A percentile compares a stretch with the other conserved stretches of the same genome.
Conservation (phyloP, 768 basidiomycete species). For the Rhizopogon vinicolor region DNA sequence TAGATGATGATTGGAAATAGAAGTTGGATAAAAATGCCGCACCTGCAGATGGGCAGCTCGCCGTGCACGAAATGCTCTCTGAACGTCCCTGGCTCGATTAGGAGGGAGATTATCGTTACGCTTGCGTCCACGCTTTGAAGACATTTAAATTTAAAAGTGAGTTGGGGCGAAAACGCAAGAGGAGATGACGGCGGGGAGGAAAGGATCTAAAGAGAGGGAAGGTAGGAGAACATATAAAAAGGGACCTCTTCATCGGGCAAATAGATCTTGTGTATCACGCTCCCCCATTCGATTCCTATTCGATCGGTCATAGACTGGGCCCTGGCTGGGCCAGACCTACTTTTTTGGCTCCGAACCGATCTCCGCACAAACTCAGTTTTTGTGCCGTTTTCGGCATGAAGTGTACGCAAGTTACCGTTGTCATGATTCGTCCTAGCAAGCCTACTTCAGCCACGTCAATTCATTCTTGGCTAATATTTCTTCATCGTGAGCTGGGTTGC, state of each 20-base stretch:
- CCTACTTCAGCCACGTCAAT: not conserved
- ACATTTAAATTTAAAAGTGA: constrained; percentile 41
- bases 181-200: constrained; percentile 27
- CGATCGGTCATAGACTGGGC: constrained; percentile 27
- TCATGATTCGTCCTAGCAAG: not conserved
- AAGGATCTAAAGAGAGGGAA: constrained; percentile 27
- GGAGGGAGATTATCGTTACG: constrained; percentile 62
- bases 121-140: constrained; percentile 84
- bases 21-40: constrained; percentile 26
- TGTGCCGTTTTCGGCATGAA: constrained; percentile 10
- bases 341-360: constrained; percentile 17
- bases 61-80: constrained; percentile 84
- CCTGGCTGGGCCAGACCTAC: constrained; percentile 27
- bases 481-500: not conserved
- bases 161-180: constrained; percentile 9
- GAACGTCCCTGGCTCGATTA: constrained; percentile 78
- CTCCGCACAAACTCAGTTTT: constrained; percentile 24
- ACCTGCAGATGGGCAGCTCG: constrained; percentile 86
- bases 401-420: not conserved
- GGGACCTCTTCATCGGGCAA: constrained; percentile 29
- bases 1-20: constrained; percentile 36
- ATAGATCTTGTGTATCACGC: constrained; percentile 31
- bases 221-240: constrained; percentile 35
- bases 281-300: constrained; percentile 29
- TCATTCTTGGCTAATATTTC: not conserved